phyloP scores from a whole-genome alignment of 805 yeast species.

The Hanseniaspora vineae region DNA sequence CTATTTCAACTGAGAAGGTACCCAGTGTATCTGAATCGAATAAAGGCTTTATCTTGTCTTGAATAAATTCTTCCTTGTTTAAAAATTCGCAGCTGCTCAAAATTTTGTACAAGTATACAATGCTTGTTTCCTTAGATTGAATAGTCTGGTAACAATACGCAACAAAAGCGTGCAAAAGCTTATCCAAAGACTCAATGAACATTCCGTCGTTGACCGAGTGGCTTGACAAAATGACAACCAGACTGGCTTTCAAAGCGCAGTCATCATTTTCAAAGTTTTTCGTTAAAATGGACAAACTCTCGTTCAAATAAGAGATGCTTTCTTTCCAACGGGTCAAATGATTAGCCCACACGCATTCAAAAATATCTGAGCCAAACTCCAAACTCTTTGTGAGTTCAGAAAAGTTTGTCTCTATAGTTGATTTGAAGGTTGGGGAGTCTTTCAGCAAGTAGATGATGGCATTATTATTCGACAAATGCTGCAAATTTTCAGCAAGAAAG shows the following conservation, averaged over 20 bases:
- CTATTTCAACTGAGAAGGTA: neutral
- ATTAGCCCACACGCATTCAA: slow-evolving; percentile 27
- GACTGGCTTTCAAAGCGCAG: neutral
- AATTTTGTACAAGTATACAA: neutral
- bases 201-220: neutral
- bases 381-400: slow-evolving; percentile 11
- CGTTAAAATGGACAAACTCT: slow-evolving; percentile 8
- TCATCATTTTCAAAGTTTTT: neutral
- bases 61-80: neutral
- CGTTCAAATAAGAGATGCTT: slow-evolving; percentile 14
- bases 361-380: slow-evolving; percentile 13
- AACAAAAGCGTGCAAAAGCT: neutral
- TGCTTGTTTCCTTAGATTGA: neutral
- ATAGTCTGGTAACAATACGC: neutral
- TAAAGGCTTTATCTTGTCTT: neutral
- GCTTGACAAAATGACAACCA: neutral
- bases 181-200: neutral
- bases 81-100: neutral
- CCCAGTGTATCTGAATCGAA: neutral
- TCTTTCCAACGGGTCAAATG: slow-evolving; percentile 30
- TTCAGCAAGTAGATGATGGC: slow-evolving; percentile 22
- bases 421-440: slow-evolving; percentile 39
- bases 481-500: neutral
- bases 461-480: slow-evolving; percentile 3
- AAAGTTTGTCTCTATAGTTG: slow-evolving; percentile 36